A percentile compares a stretch with the other conserved stretches of the same genome.
These are phyloP conservation scores for Termitomyces sp. DNA, from an alignment of 768 basidiomycete genomes.

Conservation along the genomic window DNA sequence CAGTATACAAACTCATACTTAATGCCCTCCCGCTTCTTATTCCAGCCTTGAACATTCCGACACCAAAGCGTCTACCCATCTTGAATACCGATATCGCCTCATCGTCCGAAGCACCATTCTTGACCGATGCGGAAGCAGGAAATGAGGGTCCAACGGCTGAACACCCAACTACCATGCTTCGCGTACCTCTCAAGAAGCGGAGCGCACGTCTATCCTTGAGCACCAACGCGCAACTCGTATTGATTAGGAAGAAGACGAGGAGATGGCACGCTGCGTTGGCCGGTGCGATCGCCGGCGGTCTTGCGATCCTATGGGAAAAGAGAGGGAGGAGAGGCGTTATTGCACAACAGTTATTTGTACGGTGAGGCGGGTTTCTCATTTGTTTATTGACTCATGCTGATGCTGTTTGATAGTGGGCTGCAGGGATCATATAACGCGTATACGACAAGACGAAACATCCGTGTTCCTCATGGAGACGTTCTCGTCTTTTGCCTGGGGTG, in stretches of 20 bases:
- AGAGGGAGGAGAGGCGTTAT: conserved; percentile 57
- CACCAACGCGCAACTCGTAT: conserved; percentile 55
- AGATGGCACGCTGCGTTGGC: conserved; percentile 81
- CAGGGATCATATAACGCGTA: conserved; percentile 87
- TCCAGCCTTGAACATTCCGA: conserved; percentile 35
- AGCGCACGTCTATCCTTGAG: conserved; percentile 54
- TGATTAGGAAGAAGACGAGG: conserved; percentile 61
- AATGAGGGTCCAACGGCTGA: conserved; percentile 19
- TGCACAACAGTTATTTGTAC: conserved; percentile 86
- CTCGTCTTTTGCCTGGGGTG: conserved; percentile 77
- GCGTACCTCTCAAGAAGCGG: conserved; percentile 28
- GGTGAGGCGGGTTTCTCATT: conserved; percentile 39
- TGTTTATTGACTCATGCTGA: neutral
- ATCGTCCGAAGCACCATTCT: conserved; percentile 13
- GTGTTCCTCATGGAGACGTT: conserved; percentile 78
- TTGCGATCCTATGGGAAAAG: conserved; percentile 78
- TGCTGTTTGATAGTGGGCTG: conserved; percentile 52
- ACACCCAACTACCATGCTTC: conserved; percentile 19
- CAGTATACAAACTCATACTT: conserved; percentile 73
- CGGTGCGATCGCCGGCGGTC: conserved; percentile 66
- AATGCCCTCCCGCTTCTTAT: conserved; percentile 74
- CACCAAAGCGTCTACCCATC: conserved; percentile 22
- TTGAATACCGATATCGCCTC: conserved; percentile 19
- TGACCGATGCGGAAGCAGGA: conserved; percentile 9
- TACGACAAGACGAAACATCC: conserved; percentile 59